A percentile compares a stretch with the other conserved stretches of the same genome.
These are phyloP conservation scores for Nakaseomyces nivariensis DNA, from an alignment of 1,139 yeast species.

Conservation along the genomic window DNA sequence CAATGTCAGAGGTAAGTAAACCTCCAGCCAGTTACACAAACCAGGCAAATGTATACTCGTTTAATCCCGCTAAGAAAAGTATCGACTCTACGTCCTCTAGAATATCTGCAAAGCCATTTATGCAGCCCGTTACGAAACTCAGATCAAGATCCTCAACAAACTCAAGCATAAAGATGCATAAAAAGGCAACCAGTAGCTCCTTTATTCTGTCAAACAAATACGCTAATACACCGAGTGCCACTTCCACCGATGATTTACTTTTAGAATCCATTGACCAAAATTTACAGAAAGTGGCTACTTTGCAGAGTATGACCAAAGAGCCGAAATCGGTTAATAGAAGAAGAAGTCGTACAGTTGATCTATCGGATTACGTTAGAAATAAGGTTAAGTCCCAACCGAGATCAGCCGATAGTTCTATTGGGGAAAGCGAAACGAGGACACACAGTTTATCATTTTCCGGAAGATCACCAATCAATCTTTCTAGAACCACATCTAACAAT, in stretches of 20 bases:
- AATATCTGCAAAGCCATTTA: not conserved
- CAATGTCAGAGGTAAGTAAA: not conserved
- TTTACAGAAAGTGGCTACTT: not conserved
- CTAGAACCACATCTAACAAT: not conserved
- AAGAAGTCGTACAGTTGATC: slow-evolving; percentile 27
- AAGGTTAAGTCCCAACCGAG: not conserved
- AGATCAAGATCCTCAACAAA: not conserved
- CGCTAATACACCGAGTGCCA: not conserved
- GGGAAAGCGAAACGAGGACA: not conserved
- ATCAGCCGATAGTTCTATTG: not conserved
- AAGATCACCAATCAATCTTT: not conserved
- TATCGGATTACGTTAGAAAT: slow-evolving; percentile 13
- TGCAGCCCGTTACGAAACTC: not conserved
- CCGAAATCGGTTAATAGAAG: slow-evolving; percentile 11
- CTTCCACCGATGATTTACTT: not conserved
- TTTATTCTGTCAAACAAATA: not conserved
- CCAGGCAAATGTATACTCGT: not conserved
- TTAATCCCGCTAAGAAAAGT: not conserved
- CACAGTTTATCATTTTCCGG: slow-evolving; percentile 1
- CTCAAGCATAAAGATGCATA: not conserved
- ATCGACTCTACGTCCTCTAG: slow-evolving; percentile 1
- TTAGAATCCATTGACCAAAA: slow-evolving; percentile 3
- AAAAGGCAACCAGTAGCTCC: not conserved
- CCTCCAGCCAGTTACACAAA: not conserved
- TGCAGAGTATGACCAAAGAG: not conserved